These are phyloP conservation scores for Eucalyptus victrix DNA, from an alignment of 345 rosid species.

Conservation along the genomic window DNA sequence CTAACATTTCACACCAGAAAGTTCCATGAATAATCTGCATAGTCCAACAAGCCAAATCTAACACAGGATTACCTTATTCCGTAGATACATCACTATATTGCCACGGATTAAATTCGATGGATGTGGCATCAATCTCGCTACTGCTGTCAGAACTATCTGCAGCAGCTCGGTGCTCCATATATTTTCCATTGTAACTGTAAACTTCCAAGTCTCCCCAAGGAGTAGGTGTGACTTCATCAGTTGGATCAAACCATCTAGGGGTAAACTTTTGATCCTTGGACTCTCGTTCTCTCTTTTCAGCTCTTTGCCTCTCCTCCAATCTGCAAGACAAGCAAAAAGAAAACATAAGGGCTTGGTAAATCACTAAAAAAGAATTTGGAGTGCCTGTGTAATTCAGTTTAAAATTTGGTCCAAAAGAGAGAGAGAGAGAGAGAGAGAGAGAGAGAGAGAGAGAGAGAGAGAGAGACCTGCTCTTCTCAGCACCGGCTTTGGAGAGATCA, in stretches of 20 bases:
- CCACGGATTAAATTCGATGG: slow-evolving; percentile 66
- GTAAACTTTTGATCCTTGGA: slow-evolving; percentile 38
- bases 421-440: background rate
- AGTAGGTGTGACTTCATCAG: slow-evolving; percentile 44
- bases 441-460: background rate
- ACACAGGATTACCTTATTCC: slow-evolving; percentile 24
- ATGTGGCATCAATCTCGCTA: slow-evolving; percentile 12
- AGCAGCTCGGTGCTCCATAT: slow-evolving; percentile 33
- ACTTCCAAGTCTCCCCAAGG: slow-evolving; percentile 73
- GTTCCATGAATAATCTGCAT: background rate
- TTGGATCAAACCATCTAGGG: slow-evolving; percentile 65
- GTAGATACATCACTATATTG: slow-evolving; percentile 45
- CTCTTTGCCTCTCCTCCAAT: slow-evolving; percentile 75
- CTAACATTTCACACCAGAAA: background rate
- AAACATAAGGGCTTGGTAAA: background rate
- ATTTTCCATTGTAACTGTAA: slow-evolving; percentile 58
- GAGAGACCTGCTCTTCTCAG: slow-evolving; percentile 22
- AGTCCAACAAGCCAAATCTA: background rate
- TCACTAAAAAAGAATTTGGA: background rate
- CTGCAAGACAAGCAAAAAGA: slow-evolving; percentile 11
- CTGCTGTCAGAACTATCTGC: slow-evolving; percentile 23
- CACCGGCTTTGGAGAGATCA: slow-evolving; percentile 11
- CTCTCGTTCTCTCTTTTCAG: slow-evolving; percentile 58
- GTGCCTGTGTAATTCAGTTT: background rate
- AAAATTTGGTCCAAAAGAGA: background rate